Evolutionary conservation across 441 rosid genomes (phyloP).

Genomic region (Populus hybrid): DNA sequence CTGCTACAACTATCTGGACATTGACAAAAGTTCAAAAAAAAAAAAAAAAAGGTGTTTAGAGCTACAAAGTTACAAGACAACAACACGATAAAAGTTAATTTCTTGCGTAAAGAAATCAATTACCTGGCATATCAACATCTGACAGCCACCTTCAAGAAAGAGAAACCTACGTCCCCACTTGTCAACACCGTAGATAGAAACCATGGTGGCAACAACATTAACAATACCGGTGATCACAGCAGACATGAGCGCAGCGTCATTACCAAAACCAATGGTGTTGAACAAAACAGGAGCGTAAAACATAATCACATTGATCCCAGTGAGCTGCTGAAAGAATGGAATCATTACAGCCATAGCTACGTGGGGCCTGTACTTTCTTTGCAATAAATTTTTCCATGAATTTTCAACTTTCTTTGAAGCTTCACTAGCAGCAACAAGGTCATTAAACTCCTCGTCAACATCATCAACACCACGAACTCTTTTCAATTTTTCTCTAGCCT

Average conservation of each 20-base stretch:
- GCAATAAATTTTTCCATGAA: slow-evolving; percentile 66
- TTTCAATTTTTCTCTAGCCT: slow-evolving; percentile 46
- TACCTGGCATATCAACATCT: slow-evolving; percentile 79
- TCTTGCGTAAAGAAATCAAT: neutral
- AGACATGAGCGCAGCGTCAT: slow-evolving; percentile 68
- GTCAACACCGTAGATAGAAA: slow-evolving; percentile 81
- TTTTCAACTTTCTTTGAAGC: slow-evolving; percentile 55
- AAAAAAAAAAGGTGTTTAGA: neutral
- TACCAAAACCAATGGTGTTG: slow-evolving; percentile 63
- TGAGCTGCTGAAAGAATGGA: slow-evolving; percentile 82
- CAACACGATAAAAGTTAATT: neutral
- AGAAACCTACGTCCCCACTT: slow-evolving; percentile 80
- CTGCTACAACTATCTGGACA: slow-evolving; percentile 51
- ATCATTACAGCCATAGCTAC: slow-evolving; percentile 63
- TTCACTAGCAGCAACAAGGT: slow-evolving; percentile 65
- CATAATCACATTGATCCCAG: slow-evolving; percentile 86
- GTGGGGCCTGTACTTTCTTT: slow-evolving; percentile 74
- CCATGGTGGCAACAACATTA: slow-evolving; percentile 59
- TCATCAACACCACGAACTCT: slow-evolving; percentile 58
- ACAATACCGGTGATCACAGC: slow-evolving; percentile 77
- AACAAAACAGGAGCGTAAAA: slow-evolving; percentile 90
- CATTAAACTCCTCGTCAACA: slow-evolving; percentile 62
- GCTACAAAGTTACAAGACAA: too few relatives aligned
- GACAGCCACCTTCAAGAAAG: slow-evolving; percentile 75
- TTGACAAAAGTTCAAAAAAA: neutral